A percentile compares a stretch with the other conserved stretches of the same genome.
Conservation (phyloP, 441 rosid species). For the Gossypium davidsonii region DNA sequence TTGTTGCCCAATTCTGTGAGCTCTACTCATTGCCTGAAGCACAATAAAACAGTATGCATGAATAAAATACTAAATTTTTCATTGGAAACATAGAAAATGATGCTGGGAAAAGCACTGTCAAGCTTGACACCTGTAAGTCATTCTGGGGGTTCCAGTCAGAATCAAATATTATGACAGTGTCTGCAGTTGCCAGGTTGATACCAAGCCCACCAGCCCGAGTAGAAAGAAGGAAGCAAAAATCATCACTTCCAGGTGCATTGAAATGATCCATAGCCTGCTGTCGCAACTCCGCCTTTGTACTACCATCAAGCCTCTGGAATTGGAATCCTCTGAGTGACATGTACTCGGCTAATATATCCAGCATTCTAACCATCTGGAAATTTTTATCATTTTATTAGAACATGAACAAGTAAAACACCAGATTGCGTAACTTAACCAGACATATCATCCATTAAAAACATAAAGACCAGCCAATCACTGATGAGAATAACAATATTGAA, state of each 20-base stretch:
- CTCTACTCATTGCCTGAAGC: conserved; percentile 98
- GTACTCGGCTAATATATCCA: conserved; percentile 93
- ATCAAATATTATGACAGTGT: conserved; percentile 98
- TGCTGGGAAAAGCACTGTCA: conserved; percentile 6
- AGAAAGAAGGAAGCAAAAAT: conserved; percentile 97
- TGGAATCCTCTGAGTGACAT: conserved; percentile 93
- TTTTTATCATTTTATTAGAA: conserved; percentile 9
- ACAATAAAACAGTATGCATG: conserved; percentile 16
- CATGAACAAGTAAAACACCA: conserved; percentile 1
- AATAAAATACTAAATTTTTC: background rate
- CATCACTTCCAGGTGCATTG: conserved; percentile 98
- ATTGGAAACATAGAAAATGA: conserved; percentile 11
- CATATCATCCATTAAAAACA: conserved; percentile 7
- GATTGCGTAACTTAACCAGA: conserved; percentile 10
- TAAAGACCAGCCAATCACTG: background rate
- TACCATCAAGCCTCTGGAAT: conserved; percentile 98
- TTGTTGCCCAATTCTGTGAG: conserved; percentile 99
- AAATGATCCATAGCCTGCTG: conserved; percentile 99
- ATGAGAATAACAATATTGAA: background rate
- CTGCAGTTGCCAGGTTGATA: conserved; percentile 97
- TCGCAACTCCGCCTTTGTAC: conserved; percentile 96
- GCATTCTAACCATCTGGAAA: conserved; percentile 94
- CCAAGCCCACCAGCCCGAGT: conserved; percentile 99
- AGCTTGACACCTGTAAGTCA: conserved; percentile 75
- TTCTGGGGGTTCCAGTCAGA: conserved; percentile 99